phyloP scores from a whole-genome alignment of 2,329 filamentous ascomycete genomes.

The Trichoderma brevicompactum region DNA sequence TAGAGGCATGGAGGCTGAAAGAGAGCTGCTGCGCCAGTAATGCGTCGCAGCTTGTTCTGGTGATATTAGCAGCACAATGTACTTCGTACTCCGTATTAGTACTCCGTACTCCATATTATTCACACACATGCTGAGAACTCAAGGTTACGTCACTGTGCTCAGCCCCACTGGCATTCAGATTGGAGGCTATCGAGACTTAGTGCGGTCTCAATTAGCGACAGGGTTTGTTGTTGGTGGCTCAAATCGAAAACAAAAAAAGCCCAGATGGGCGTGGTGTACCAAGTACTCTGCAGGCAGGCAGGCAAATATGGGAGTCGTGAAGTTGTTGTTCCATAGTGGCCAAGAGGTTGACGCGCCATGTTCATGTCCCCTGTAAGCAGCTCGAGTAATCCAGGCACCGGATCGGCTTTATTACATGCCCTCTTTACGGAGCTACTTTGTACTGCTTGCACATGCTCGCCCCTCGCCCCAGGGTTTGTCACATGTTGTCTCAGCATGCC shows the following conservation, averaged over 20 bases:
- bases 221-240: not conserved
- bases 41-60: not conserved
- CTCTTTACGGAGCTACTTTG: too few species aligned
- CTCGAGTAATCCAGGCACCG: too few species aligned
- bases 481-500: not conserved
- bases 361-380: too few species aligned
- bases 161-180: conserved; percentile 5
- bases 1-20: conserved; percentile 7
- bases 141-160: conserved; percentile 17
- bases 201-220: not conserved
- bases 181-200: not conserved
- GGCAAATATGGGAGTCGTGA: too few species aligned
- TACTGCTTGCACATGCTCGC: too few species aligned
- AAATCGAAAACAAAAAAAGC: too few species aligned
- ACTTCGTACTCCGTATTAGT: too few species aligned
- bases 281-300: too few species aligned
- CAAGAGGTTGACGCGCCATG: too few species aligned
- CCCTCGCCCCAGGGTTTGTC: not conserved
- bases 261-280: too few species aligned
- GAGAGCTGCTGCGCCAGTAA: conserved; percentile 6
- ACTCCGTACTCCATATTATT: not conserved
- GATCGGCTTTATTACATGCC: too few species aligned
- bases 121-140: not conserved
- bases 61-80: not conserved
- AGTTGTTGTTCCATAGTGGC: too few species aligned